Conservation (phyloP, 306 rosid species). For the Coriaria nepalensis region DNA sequence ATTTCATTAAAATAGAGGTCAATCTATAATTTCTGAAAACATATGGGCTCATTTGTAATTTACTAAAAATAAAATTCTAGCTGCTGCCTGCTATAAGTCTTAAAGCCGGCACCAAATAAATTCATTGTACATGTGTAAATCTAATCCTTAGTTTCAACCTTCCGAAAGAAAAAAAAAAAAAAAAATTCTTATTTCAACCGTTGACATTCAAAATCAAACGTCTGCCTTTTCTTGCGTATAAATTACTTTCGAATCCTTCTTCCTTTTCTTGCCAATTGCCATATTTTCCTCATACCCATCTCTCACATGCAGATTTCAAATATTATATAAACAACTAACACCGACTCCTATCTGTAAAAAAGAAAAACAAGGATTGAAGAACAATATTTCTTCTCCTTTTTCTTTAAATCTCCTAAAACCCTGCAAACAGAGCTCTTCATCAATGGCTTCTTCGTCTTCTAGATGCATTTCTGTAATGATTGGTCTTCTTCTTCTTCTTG, state of each 20-base stretch:
- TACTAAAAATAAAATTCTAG: too few species aligned
- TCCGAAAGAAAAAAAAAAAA: too few species aligned
- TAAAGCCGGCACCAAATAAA: conserved; percentile 29
- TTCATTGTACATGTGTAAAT: too few species aligned
- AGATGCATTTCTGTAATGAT: conserved; percentile 7
- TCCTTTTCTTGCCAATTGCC: conserved; percentile 21
- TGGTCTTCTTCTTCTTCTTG: conserved; percentile 28
- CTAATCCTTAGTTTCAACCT: too few species aligned
- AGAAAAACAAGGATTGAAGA: not conserved
- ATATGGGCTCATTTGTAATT: too few species aligned
- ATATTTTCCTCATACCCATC: conserved; percentile 17
- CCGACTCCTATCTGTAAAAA: conserved; percentile 11
- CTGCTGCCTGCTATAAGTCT: too few species aligned
- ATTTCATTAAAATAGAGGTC: too few species aligned
- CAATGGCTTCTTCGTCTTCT: too few species aligned
- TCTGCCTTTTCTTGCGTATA: conserved; percentile 30
- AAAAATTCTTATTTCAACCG: conserved; percentile 15
- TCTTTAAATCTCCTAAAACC: conserved; percentile 16
- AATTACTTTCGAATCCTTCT: conserved; percentile 16
- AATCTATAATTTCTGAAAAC: too few species aligned
- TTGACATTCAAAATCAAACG: conserved; percentile 44
- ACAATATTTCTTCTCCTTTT: conserved; percentile 14
- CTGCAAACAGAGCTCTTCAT: conserved; percentile 15
- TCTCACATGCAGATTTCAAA: conserved; percentile 30
- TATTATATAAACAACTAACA: conserved; percentile 12